A percentile compares a stretch with the other conserved stretches of the same genome.
Evolutionary conservation across 164 flowering plant species (phyloP).

Genomic region (Magnolia kwangsiensis): DNA sequence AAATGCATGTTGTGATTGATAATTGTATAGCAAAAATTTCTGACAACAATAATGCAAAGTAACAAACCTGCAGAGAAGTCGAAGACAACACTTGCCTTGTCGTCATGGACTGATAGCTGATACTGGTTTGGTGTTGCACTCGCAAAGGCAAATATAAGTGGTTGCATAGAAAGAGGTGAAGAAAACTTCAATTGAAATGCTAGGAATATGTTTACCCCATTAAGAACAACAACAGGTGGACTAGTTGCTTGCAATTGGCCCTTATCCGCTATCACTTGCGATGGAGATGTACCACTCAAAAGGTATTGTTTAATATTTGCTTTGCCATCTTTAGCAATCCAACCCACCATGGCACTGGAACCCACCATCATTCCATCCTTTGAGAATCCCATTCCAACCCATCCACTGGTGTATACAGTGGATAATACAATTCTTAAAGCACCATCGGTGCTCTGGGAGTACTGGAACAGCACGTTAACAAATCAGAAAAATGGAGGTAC

Average conservation of each 20-base stretch:
- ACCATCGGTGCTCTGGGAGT: constrained; percentile 40
- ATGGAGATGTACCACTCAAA: constrained; percentile 33
- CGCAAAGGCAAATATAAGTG: constrained; percentile 58
- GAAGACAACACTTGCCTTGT: constrained; percentile 44
- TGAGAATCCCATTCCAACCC: constrained; percentile 92
- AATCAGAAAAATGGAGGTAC: not conserved
- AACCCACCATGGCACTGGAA: constrained; percentile 88
- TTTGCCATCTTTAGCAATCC: constrained; percentile 48
- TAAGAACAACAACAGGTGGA: constrained; percentile 49
- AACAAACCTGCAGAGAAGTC: constrained; percentile 66
- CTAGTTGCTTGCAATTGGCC: constrained; percentile 61
- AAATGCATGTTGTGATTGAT: not conserved
- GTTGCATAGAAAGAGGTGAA: constrained; percentile 28
- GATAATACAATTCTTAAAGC: constrained; percentile 62
- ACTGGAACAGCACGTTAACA: constrained; percentile 41
- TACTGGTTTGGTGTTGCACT: constrained; percentile 35
- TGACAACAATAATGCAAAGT: not conserved
- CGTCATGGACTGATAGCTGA: constrained; percentile 52
- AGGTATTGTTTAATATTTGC: constrained; percentile 57
- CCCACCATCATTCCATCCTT: constrained; percentile 77
- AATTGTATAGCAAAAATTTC: not conserved
- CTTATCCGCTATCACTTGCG: constrained; percentile 46
- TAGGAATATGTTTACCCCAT: constrained; percentile 63
- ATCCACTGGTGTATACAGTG: constrained; percentile 67
- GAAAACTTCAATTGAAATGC: constrained; percentile 68